Base-by-base conservation (phyloP, 164 flowering plant genomes). In the Vitis riparia region DNA sequence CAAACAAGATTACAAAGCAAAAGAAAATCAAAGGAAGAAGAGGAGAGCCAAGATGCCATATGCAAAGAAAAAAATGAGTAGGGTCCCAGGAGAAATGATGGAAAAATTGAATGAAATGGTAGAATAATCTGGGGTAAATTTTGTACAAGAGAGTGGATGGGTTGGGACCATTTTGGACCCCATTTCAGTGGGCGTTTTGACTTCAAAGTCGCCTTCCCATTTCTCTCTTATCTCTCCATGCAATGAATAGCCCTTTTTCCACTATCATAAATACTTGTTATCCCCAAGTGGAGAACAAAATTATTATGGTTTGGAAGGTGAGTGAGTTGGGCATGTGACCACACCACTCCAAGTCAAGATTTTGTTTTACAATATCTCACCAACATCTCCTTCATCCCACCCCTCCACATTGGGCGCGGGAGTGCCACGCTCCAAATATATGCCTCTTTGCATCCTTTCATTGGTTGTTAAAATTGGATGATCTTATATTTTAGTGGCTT, bases 271-370 rank as follows among this genome's bases (percentile, higher is more conserved):
- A 47, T 47, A 55, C 30, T 56, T 68, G 63, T 69, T 13, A 69
- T 48, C 50, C n/a, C 51, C 14, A 58, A 79, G 82, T 82, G 85
- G 85, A 75, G 82, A 75, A 79, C 85, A 75, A 66, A 70, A 82
- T 82, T 63, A 82, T 82, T 65, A 77, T 68, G 57, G 69, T 63
- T 82, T 79, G 79, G 76, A 77, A 82, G 79, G 70, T 48, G 72
- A 72, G 49, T 72, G 73, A 71, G 50, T 56, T 69, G 52, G 66
- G 76, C 79, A 82, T 75, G 82, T 77, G 78, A 80, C 50, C 37
- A 57, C 23, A 53, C 58, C 49, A 14, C 55, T 13, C 59, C 67
- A 64, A 67, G 66, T 76, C 72, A 72, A 76, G 66, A 47, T 44
- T 67, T 53, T 11, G 48, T 61, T 55, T 59, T 57, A 56, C 17